These are phyloP conservation scores for Ricinus communis DNA, from an alignment of 345 rosid species.

Conservation along the genomic window DNA sequence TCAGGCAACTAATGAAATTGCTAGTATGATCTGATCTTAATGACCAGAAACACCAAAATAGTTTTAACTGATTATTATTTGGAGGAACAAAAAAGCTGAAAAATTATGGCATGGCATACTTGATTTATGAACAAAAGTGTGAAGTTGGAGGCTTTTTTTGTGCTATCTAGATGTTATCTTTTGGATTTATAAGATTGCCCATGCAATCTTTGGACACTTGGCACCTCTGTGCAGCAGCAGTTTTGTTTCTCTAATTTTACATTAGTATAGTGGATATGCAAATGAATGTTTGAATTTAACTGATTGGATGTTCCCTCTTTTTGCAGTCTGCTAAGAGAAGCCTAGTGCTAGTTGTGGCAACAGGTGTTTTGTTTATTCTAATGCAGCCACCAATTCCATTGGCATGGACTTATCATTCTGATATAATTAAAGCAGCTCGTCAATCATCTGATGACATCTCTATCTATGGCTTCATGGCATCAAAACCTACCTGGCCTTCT, in stretches of 20 bases:
- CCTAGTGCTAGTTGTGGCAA: constrained; percentile 81
- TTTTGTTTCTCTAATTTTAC: neutral
- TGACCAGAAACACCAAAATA: neutral
- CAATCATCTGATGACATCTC: constrained; percentile 94
- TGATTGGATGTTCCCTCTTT: constrained; percentile 7
- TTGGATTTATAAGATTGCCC: constrained; percentile 2
- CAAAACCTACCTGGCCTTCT: constrained; percentile 99
- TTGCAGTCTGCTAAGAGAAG: constrained; percentile 92
- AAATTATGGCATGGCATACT: neutral
- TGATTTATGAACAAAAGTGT: neutral
- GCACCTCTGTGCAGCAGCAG: neutral
- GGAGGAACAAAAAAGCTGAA: constrained; percentile 5
- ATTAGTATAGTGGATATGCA: neutral
- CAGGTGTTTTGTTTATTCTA: constrained; percentile 80
- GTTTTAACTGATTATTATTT: neutral
- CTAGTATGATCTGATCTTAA: too few species aligned
- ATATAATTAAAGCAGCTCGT: constrained; percentile 80
- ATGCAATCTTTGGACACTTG: neutral
- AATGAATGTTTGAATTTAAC: neutral
- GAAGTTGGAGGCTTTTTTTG: neutral
- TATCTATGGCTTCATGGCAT: constrained; percentile 84
- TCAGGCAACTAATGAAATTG: neutral
- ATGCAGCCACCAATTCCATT: constrained; percentile 95
- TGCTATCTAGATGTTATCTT: neutral
- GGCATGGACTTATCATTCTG: constrained; percentile 81